Conservation (phyloP, 306 rosid genomes). For the Fragaria iinumae region DNA sequence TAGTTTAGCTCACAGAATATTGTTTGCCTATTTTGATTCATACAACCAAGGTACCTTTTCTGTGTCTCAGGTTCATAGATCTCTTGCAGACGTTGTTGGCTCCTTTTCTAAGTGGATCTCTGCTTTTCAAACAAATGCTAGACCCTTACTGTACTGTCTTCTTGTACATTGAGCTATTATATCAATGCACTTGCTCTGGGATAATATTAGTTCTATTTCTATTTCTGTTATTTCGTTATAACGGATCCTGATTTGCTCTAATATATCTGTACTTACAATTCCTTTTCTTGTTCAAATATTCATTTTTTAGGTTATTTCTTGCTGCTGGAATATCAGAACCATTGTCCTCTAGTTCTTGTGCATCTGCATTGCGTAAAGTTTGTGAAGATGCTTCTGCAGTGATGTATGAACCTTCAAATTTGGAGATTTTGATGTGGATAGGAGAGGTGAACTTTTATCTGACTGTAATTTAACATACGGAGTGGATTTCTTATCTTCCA, state of each 20-base stretch:
- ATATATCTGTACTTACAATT: neutral
- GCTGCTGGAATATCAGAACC: slow-evolving; percentile 88
- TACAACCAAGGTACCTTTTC: slow-evolving; percentile 28
- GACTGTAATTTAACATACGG: slow-evolving; percentile 3
- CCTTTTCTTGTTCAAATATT: slow-evolving; percentile 31
- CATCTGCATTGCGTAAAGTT: slow-evolving; percentile 82
- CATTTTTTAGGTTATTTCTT: slow-evolving; percentile 77
- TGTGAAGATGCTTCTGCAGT: slow-evolving; percentile 86
- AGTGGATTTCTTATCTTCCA: neutral
- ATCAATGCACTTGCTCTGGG: slow-evolving; percentile 2
- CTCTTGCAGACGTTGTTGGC: slow-evolving; percentile 87
- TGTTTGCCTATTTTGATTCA: neutral
- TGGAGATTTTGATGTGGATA: slow-evolving; percentile 94
- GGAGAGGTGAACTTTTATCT: slow-evolving; percentile 75
- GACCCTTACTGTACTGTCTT: slow-evolving; percentile 63
- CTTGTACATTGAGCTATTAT: slow-evolving; percentile 6
- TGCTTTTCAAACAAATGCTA: slow-evolving; percentile 63
- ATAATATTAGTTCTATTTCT: neutral
- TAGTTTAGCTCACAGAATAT: neutral
- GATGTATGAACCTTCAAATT: slow-evolving; percentile 81
- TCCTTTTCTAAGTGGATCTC: slow-evolving; percentile 87
- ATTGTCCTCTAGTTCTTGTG: slow-evolving; percentile 78
- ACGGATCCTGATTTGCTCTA: neutral
- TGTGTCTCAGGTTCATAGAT: slow-evolving; percentile 74
- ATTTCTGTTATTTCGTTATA: neutral